Conservation (phyloP, 108 stramenopile species). For the Epithemia pelagica region DNA sequence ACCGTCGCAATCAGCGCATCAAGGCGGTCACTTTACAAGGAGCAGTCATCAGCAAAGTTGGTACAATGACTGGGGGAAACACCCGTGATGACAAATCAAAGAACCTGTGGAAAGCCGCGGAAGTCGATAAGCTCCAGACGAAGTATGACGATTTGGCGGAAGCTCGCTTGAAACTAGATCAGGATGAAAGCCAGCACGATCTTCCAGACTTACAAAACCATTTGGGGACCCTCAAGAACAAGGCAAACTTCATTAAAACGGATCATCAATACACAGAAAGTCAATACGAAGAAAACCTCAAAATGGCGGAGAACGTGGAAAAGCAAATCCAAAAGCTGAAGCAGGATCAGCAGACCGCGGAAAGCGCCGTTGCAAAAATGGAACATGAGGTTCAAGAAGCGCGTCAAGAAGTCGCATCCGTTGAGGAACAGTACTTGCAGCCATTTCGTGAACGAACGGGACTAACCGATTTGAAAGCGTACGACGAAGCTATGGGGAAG, state of each 20-base stretch:
- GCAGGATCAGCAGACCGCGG: constrained; percentile 30
- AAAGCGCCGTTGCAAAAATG: constrained; percentile 46
- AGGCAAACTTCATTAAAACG: constrained; percentile 63
- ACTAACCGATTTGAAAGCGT: constrained; percentile 71
- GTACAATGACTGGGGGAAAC: constrained; percentile 97
- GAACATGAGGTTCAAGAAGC: constrained; percentile 30
- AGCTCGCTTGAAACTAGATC: constrained; percentile 62
- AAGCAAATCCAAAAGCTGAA: constrained; percentile 44
- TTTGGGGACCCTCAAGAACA: constrained; percentile 59
- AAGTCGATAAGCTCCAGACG: constrained; percentile 50
- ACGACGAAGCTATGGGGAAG: constrained; percentile 78
- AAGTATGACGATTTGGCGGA: constrained; percentile 69
- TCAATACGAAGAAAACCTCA: constrained; percentile 61
- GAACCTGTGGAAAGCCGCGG: constrained; percentile 74
- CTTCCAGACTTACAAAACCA: constrained; percentile 72
- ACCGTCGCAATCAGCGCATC: constrained; percentile 44
- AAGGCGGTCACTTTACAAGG: constrained; percentile 95
- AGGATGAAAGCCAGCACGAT: constrained; percentile 25
- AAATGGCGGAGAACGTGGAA: constrained; percentile 41
- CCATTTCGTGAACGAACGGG: constrained; percentile 80
- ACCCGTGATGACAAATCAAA: constrained; percentile 52
- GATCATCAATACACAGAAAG: constrained; percentile 72
- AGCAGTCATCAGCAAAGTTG: constrained; percentile 92
- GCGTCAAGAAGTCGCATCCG: constrained; percentile 49
- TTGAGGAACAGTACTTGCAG: constrained; percentile 70